Base-by-base conservation (phyloP, 129 eudicot species). In the Helianthus tuberosus region DNA sequence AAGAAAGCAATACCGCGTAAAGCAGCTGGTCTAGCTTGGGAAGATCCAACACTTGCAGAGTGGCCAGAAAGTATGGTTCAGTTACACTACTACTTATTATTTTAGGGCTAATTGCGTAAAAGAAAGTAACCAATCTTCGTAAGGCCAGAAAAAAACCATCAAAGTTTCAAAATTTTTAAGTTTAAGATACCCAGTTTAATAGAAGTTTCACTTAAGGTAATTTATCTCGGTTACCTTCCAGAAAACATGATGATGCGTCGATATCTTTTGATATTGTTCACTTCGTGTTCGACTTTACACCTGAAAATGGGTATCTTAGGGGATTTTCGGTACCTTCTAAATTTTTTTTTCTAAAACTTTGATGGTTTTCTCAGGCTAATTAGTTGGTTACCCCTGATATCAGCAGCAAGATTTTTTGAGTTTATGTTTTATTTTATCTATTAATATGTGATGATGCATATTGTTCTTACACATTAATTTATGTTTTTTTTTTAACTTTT, bases 21-120 rank as follows among this genome's bases (percentile, higher is more conserved):
- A 82, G 98, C 98, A 32, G 98, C 98, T 44, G 98, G 98, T 51
- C 90, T 85, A 75, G 62, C 88, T 17, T 93, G 98, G 98, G 98
- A 93, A 80, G 98, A 93, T 81, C 95, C 98, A n/a, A 93, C 96
- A 5, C 89, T 93, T 23, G 96, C 98, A 43, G 98, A 93, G 41
- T 93, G 96, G 98, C 98, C 98, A 12, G 96, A 93, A 76, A 93
- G 98, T 89, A 84, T 44, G 87, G 3, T 68, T n/a, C 63, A 14
- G 62, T 68, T 44, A 39, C 13, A 8, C 38, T 55, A 8, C 5
- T 39, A 27, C 2, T 2, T 64, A 11, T 55, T 17, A 7, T 25
- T n/a, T 0, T 36, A 63, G n/a, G 39, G 41, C 16, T 59, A 60
- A 29, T 58, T 58, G 36, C 35, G 6, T 55, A 6, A 58, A 3